Evolutionary conservation across 495 filamentous ascomycete genomes (phyloP), one percentile per base, ranked within the genome.

Genomic region (Lasiosphaeris hirsuta): DNA sequence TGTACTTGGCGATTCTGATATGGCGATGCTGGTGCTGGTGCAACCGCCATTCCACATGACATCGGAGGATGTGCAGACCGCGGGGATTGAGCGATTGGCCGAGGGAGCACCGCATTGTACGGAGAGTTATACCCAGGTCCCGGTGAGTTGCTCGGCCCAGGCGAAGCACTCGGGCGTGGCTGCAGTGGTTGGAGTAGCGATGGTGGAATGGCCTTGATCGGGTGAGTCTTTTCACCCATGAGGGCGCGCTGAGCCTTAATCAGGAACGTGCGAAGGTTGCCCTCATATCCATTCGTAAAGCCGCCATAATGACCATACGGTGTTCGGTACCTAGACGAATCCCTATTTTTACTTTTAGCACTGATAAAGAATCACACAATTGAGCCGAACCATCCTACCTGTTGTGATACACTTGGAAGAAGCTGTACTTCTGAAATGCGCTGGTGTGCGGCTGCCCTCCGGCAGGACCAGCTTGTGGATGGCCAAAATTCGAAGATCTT

Each of bases 241-340:
- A 78, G 58, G 4, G 70, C 69, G 19, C 71, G 68, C 33, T 72
- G 74, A 10, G 74, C 68, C 42, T 68, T 72, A 56, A 75, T 67
- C 54, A 80, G 55, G 56, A 81, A 78, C 6, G 72, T 73, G 34
- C 72, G 64, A 6, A 79, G 62, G 11, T 72, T 77, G 11, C 78
- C 79, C 57, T 81, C 78, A 44, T 82, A 84, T 4, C 79, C 80
- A 54, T 84, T 82, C 10, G 78, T 79, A 57, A 82, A 82, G 0
- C 78, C 81, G 34, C 75, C 76, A 66, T 72, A 75, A 10, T 63
- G 66, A 23, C 74, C 72, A 58, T 84, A 84, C 11, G 80, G 81
- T 3, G 78, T 80, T 35, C 74, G 72, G 60, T 84, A 78, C 30
- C 68, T 70, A 0, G 70, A 68, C n/a, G 73, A 64, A 58, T 78